A percentile compares a stretch with the other conserved stretches of the same genome.
Evolutionary conservation across 441 rosid genomes (phyloP).

Genomic region (Pelargonium citronellum): DNA sequence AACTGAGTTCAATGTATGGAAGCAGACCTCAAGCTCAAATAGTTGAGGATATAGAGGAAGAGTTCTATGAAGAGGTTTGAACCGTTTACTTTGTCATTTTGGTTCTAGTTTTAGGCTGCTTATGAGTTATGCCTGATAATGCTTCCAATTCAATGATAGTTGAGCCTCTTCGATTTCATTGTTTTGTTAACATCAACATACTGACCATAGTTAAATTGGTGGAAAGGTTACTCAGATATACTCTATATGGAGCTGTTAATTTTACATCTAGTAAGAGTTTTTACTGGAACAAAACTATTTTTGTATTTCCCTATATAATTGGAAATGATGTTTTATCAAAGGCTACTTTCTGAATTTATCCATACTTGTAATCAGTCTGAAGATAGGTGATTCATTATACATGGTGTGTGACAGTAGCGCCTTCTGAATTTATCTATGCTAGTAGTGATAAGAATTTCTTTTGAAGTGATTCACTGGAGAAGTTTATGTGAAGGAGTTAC

Average conservation of each 20-base stretch:
- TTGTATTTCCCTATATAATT: neutral
- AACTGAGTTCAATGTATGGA: conserved; percentile 70
- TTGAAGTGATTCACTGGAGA: neutral
- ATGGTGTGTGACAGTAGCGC: neutral
- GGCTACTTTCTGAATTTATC: neutral
- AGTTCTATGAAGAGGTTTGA: conserved; percentile 74
- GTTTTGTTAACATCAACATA: neutral
- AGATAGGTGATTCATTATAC: neutral
- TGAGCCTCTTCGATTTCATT: neutral
- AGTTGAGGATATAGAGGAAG: conserved; percentile 66
- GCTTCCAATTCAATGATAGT: neutral
- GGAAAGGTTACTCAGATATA: conserved; percentile 6
- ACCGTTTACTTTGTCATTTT: neutral
- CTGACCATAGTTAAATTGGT: neutral
- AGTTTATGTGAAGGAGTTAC: neutral
- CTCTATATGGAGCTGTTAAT: neutral
- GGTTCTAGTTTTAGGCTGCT: neutral
- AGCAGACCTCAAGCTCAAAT: conserved; percentile 45
- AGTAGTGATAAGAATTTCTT: neutral
- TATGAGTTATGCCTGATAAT: neutral
- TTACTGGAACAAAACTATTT: neutral
- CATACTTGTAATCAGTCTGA: neutral
- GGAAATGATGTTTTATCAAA: conserved; percentile 3
- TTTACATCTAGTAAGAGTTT: neutral
- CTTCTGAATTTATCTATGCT: neutral